These are phyloP conservation scores for Metschnikowia cubensis DNA, from an alignment of 805 yeast species.

Conservation along the genomic window DNA sequence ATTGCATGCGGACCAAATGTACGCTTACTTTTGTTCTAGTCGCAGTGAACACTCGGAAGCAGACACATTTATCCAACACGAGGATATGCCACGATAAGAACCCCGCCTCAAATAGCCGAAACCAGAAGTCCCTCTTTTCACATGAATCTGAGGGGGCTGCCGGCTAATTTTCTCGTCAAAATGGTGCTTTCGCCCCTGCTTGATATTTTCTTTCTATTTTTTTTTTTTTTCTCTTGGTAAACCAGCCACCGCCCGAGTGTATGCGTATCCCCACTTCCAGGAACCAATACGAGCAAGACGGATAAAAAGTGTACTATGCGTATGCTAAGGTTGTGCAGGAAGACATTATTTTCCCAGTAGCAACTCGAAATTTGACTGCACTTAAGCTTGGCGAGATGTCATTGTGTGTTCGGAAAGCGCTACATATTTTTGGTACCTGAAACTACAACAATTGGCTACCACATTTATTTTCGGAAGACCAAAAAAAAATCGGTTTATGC, in stretches of 20 bases:
- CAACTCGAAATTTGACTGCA: neutral
- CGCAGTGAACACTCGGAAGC: no score
- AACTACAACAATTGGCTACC: neutral
- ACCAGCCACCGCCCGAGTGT: neutral
- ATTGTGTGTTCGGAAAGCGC: neutral
- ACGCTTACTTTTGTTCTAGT: no score
- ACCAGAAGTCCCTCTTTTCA: no score
- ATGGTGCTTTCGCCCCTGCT: no score
- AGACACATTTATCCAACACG: no score
- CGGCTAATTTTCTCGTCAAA: no score
- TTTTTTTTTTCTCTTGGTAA: neutral
- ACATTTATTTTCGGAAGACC: neutral
- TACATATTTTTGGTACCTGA: neutral
- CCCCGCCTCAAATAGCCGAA: no score
- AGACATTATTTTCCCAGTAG: neutral
- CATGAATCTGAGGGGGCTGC: no score
- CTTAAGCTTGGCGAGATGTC: neutral
- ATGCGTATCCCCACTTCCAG: neutral
- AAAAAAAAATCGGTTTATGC: no score
- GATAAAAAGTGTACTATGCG: neutral
- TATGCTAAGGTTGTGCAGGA: neutral
- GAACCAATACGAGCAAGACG: neutral
- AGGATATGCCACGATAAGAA: no score
- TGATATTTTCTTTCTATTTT: no score
- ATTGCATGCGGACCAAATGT: neutral